These are phyloP conservation scores for Globisporangium takayamanum DNA, from an alignment of 352 stramenopile species.

Conservation along the genomic window DNA sequence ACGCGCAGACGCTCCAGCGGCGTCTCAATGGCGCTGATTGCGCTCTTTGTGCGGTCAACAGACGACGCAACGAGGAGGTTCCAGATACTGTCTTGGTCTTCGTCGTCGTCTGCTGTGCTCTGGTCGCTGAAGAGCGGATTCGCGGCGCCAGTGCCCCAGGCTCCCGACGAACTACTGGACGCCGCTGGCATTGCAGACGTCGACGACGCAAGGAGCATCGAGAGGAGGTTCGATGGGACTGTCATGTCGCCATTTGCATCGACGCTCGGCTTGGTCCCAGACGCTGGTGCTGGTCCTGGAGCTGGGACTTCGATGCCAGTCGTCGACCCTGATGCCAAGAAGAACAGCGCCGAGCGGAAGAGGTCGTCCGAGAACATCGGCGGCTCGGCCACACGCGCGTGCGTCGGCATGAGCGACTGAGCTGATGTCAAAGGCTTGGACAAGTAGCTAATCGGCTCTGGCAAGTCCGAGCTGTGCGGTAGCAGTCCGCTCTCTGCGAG, in stretches of 20 bases:
- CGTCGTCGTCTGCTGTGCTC: slow-evolving; percentile 33
- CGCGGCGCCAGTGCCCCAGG: slow-evolving; percentile 8
- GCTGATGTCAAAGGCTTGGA: not conserved
- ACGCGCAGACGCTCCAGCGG: slow-evolving; percentile 48
- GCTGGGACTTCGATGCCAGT: slow-evolving; percentile 25
- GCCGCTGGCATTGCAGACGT: slow-evolving; percentile 23
- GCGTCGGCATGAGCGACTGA: slow-evolving; percentile 5
- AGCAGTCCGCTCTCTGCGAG: slow-evolving; percentile 33
- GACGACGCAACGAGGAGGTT: slow-evolving; percentile 62
- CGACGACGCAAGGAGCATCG: slow-evolving; percentile 46
- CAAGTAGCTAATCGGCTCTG: slow-evolving; percentile 62
- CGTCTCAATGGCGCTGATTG: slow-evolving; percentile 32
- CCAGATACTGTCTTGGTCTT: slow-evolving; percentile 63
- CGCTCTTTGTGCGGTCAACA: slow-evolving; percentile 52
- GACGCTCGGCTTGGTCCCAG: slow-evolving; percentile 11
- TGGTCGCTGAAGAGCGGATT: slow-evolving; percentile 56
- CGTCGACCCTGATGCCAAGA: slow-evolving; percentile 48
- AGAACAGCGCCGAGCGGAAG: slow-evolving; percentile 56
- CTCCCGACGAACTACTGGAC: not conserved
- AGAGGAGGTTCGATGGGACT: slow-evolving; percentile 36
- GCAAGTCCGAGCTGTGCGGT: slow-evolving; percentile 49
- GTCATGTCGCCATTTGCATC: slow-evolving; percentile 11
- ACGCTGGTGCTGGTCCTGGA: not conserved
- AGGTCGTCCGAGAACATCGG: slow-evolving; percentile 54
- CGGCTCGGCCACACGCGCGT: slow-evolving; percentile 1